phyloP scores from a whole-genome alignment of 2,329 filamentous ascomycete genomes.

The Aspergillus quadricinctus region DNA sequence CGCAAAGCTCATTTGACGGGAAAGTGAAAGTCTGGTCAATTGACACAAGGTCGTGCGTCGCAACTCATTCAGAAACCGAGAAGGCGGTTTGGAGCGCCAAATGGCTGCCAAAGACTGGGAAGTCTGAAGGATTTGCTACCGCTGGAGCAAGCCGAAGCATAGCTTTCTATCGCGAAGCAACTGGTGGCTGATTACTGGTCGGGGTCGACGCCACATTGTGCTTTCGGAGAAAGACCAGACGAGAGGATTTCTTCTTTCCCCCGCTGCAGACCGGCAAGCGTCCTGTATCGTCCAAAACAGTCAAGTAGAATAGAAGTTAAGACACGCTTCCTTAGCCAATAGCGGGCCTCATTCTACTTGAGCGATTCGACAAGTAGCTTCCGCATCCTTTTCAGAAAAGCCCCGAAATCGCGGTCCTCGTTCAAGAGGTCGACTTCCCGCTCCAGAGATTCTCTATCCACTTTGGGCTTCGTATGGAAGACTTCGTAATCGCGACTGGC shows the following conservation, averaged over 20 bases:
- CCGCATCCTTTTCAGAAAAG: constrained; percentile 61
- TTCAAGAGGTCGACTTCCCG: constrained; percentile 55
- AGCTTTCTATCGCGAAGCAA: constrained; percentile 80
- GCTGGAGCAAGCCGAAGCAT: constrained; percentile 72
- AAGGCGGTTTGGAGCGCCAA: constrained; percentile 77
- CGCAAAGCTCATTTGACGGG: constrained; percentile 69
- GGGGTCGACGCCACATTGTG: neutral
- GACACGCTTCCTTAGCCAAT: neutral
- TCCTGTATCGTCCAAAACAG: neutral
- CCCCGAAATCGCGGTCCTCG: constrained; percentile 56
- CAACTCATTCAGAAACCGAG: constrained; percentile 88
- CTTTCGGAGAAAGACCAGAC: neutral
- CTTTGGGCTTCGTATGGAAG: constrained; percentile 67
- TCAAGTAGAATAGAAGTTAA: neutral
- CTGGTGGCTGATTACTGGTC: constrained; percentile 50
- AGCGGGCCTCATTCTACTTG: constrained; percentile 34
- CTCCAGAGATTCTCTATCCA: constrained; percentile 53
- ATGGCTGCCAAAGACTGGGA: constrained; percentile 70
- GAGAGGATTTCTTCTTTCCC: neutral
- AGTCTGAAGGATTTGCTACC: constrained; percentile 68
- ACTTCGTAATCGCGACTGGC: constrained; percentile 80
- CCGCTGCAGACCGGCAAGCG: neutral
- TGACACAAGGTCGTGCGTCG: constrained; percentile 76
- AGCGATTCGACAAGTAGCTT: constrained; percentile 54
- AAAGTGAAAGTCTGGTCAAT: constrained; percentile 96